Base-by-base conservation (phyloP, 208 protist species). In the Polymyxa betae region DNA sequence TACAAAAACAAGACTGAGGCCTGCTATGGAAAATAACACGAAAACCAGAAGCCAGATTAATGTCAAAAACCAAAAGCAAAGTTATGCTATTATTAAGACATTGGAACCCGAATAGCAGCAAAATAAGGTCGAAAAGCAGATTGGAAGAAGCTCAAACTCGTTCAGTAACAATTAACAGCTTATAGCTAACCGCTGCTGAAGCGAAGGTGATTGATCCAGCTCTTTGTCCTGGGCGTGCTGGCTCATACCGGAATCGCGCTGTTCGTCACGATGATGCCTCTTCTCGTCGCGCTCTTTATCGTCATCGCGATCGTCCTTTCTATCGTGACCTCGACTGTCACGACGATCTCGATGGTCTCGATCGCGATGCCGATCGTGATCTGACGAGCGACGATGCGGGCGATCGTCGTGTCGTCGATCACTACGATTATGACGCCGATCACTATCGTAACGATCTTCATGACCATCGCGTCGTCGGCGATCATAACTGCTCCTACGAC, bases 321-420 rank as follows among this genome's bases (percentile, higher is more conserved):
- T 66, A 29, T 16, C 16, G 29, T 29, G 54, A 66, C 29, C 54
- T 29, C 20, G 54, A 32, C 20, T 16, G 20, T 16, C 16, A 66
- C 54, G 54, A 29, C 54, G 54, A 66, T 66, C 54, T 29, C 54
- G 54, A 66, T 66, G 54, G 54, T 66, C 54, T 32, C 54, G 54
- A 66, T 29, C 29, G 54, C 54, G 54, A 66, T 29, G 16, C 54
- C 54, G 16, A 66, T 29, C 20, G 20, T 29, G 54, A 66, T 66
- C 54, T 16, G 54, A 29, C 54, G 54, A 32, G 20, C 16, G 20
- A 66, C 54, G n/a, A n/a, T n/a, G n/a, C n/a, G n/a, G 16, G 54
- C 54, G 54, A 16, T 66, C 54, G 29, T 66, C 20, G 16, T 29
- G 54, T 66, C 54, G 54, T 66, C 54, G 54, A 66, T 66, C 54